Conservation (phyloP, 768 basidiomycete species). For the Rhodotorula taiwanensis region DNA sequence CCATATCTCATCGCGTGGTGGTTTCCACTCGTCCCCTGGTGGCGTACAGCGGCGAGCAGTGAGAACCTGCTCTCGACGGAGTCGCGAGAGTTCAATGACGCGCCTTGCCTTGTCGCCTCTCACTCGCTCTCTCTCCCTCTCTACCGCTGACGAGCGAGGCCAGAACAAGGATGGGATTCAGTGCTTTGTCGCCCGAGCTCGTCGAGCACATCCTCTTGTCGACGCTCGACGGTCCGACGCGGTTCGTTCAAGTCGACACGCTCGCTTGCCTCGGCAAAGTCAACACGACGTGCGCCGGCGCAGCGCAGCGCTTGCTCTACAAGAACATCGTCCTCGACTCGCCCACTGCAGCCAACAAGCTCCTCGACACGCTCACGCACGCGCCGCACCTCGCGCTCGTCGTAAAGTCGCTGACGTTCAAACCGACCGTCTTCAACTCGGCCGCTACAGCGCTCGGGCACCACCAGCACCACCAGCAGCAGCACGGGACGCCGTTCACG, state of each 20-base stretch:
- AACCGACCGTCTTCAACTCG: too few relatives aligned
- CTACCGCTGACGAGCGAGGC: neutral
- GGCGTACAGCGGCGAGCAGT: too few relatives aligned
- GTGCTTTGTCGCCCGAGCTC: neutral
- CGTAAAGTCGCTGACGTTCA: neutral
- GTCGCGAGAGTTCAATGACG: too few relatives aligned
- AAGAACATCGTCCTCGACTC: neutral
- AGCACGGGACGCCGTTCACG: too few relatives aligned
- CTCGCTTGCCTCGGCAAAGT: neutral
- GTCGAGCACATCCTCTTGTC: neutral
- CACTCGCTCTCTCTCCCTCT: too few relatives aligned
- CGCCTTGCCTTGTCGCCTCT: neutral
- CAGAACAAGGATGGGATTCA: neutral
- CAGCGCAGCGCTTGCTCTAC: neutral
- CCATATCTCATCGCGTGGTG: too few relatives aligned
- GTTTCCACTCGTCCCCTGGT: too few relatives aligned
- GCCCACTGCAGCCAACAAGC: neutral
- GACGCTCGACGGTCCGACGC: conserved; percentile 1
- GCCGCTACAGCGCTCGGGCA: too few relatives aligned
- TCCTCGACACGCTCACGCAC: neutral
- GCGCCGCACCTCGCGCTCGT: neutral
- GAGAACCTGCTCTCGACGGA: too few relatives aligned
- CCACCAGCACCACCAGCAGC: too few relatives aligned
- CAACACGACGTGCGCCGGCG: neutral
- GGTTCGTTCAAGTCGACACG: neutral